These are phyloP conservation scores for Nakazawaea ambrosiae DNA, from an alignment of 805 yeast species.

Conservation along the genomic window DNA sequence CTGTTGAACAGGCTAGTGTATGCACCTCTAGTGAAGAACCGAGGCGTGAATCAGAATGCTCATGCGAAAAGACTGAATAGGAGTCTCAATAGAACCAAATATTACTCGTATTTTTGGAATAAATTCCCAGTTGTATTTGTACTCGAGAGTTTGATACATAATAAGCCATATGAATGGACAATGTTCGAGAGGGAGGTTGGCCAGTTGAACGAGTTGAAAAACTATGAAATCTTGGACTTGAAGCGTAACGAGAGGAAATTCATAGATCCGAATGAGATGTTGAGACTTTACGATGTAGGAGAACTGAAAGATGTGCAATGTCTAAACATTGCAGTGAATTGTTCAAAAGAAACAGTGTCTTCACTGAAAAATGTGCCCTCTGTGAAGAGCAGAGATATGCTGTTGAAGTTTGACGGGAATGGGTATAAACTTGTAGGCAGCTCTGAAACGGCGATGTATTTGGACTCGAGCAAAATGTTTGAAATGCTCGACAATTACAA, in stretches of 20 bases:
- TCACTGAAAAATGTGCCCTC: neutral
- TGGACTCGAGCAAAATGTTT: constrained; percentile 1
- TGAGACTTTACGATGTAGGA: constrained; percentile 1
- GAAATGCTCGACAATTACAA: neutral
- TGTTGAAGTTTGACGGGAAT: neutral
- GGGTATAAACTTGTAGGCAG: neutral
- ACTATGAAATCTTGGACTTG: neutral
- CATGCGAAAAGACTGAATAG: neutral
- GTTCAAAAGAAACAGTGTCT: neutral
- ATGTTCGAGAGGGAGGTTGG: neutral
- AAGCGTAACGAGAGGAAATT: neutral
- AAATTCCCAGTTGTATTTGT: neutral
- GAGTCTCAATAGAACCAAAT: neutral
- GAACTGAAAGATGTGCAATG: neutral
- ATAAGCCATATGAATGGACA: neutral
- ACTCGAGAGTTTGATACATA: neutral
- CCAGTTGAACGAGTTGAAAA: neutral
- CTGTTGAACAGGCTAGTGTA: neutral
- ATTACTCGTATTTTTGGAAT: neutral
- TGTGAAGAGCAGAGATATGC: neutral
- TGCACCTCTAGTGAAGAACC: neutral
- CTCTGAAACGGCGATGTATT: neutral
- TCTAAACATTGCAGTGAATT: neutral
- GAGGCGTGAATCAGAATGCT: neutral
- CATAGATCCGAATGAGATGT: constrained; percentile 7